Conservation (phyloP, 805 yeast genomes). For the Kodamaea nitidulidarum region DNA sequence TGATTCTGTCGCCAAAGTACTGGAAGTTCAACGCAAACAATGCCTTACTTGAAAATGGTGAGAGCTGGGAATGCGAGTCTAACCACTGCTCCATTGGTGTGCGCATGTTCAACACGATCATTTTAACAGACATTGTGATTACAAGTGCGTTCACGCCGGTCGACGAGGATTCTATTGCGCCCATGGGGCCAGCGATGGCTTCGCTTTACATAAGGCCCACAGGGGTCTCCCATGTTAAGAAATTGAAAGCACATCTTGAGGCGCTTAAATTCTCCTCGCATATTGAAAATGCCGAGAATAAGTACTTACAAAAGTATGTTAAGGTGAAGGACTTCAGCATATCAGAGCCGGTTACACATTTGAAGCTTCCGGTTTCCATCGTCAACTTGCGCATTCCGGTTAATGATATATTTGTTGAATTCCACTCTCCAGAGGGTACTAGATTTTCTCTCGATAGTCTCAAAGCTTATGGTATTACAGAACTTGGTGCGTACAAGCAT, state of each 20-base stretch:
- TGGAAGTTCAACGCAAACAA: slow-evolving; percentile 39
- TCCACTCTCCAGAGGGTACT: slow-evolving; percentile 11
- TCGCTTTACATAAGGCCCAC: slow-evolving; percentile 32
- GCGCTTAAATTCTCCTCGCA: slow-evolving; percentile 10
- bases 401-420: slow-evolving; percentile 31
- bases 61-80: slow-evolving; percentile 31
- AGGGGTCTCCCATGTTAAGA: slow-evolving; percentile 14
- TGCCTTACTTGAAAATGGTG: slow-evolving; percentile 30
- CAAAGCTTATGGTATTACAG: slow-evolving; percentile 30
- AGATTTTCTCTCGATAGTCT: slow-evolving; percentile 16
- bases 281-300: slow-evolving; percentile 13
- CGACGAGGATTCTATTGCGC: not conserved
- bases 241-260: slow-evolving; percentile 18
- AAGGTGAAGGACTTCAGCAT: slow-evolving; percentile 25
- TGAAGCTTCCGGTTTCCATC: slow-evolving; percentile 31
- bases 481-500: slow-evolving; percentile 22
- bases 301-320: slow-evolving; percentile 28
- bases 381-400: slow-evolving; percentile 29
- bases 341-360: slow-evolving; percentile 17
- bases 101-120: slow-evolving; percentile 27
- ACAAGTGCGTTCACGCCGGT: not conserved
- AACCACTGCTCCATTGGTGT: slow-evolving; percentile 32
- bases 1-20: slow-evolving; percentile 18
- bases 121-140: slow-evolving; percentile 34
- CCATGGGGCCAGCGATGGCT: not conserved